Evolutionary conservation across 176 grass and related monocot genomes (phyloP).

Genomic region (Elaeis guineensis): DNA sequence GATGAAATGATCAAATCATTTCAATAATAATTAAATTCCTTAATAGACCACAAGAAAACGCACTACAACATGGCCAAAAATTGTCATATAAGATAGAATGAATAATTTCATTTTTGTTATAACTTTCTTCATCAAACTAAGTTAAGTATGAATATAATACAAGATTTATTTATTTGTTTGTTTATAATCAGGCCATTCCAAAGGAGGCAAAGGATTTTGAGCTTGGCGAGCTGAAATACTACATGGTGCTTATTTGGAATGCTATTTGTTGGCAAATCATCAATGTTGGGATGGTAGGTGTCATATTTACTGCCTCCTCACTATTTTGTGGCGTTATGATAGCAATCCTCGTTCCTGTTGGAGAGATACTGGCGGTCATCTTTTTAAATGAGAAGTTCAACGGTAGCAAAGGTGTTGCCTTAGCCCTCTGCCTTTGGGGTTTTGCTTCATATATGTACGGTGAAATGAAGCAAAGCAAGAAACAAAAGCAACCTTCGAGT

Average conservation of each 20-base stretch:
- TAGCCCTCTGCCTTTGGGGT: conserved; percentile 63
- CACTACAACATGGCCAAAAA: too few relatives aligned
- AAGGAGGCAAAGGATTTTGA: conserved; percentile 51
- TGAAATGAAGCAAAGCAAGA: conserved; percentile 43
- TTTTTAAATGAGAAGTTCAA: conserved; percentile 80
- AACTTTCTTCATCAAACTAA: too few relatives aligned
- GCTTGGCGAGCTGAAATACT: conserved; percentile 55
- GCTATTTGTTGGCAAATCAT: conserved; percentile 53
- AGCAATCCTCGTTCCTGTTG: conserved; percentile 44
- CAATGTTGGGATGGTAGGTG: conserved; percentile 54
- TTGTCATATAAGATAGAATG: too few relatives aligned
- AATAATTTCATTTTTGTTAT: too few relatives aligned
- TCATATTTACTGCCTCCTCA: conserved; percentile 51
- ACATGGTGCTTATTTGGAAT: conserved; percentile 38
- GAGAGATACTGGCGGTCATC: conserved; percentile 47
- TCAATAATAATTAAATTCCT: too few relatives aligned
- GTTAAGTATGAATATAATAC: too few relatives aligned
- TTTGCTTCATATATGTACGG: conserved; percentile 73
- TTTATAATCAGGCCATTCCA: conserved; percentile 19
- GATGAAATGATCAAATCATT: too few relatives aligned
- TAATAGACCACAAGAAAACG: too few relatives aligned
- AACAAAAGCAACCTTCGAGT: conserved; percentile 11
- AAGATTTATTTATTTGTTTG: too few relatives aligned
- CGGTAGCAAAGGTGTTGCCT: conserved; percentile 45
- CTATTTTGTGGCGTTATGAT: conserved; percentile 62